Base-by-base conservation (phyloP, 345 rosid species). In the Lepidium aucheri region DNA sequence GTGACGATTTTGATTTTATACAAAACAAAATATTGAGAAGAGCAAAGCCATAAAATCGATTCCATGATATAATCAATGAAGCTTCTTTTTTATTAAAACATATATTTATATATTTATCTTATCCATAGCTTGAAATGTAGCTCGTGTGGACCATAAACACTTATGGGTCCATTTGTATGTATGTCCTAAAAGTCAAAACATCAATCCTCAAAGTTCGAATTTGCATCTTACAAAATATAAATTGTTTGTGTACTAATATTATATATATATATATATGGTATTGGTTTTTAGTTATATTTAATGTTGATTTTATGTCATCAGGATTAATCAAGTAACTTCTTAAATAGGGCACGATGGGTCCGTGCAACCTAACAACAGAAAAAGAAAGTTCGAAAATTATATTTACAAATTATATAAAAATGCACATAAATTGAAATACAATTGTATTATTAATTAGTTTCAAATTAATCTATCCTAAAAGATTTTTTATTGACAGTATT, bases 131-230 rank as follows among this genome's bases (percentile, higher is more conserved):
- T 63, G 24, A 70, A 61, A 16, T 61, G 26, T 47, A 34, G 62
- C 49, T 55, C 58, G 38, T 71, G 75, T 55, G 75, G 69, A 71
- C 64, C 69, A 54, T 45, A 45, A 43, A 46, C 24, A 45, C 41
- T 58, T 14, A 67, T 44, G 69, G 57, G 73, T 59, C 73, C 64
- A 38, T 53, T 28, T 28, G 32, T 28, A 26, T 26, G 3, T 35
- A 55, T 70, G 55, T 70, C 33, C 49, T 54, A 22, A 62, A 50
- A 70, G 69, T 63, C 69, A 62, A 62, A 45, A 45, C 69, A 70
- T 62, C 68, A 35, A 53, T 70, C 68, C 60, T 60, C 61, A 53
- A 60, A 60, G 18, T 40, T 69, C 45, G 45, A 69, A 41, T 69
- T 59, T 18, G 36, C 52, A 50, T 58, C 66, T 68, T 36, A 16